Percentiles rank a stretch among this genome's conserved stretches.
These are phyloP conservation scores for Cutaneotrichosporon daszewskae DNA, from an alignment of 1,284 basidiomycete genomes.

Conservation along the genomic window DNA sequence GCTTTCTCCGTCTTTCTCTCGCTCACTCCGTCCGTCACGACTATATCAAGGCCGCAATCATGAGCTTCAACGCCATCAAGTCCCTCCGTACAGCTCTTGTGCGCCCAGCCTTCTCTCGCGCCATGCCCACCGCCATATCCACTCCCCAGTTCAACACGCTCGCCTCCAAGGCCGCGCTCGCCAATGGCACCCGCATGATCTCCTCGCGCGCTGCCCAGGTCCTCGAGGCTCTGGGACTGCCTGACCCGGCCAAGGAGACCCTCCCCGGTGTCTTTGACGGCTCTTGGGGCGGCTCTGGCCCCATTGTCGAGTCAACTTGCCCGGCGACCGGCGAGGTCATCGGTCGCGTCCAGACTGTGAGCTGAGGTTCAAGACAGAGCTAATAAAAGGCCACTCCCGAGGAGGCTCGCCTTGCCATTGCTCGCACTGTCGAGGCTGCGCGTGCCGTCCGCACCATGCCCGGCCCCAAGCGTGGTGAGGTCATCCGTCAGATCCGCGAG, in stretches of 20 bases:
- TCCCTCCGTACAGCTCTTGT: conserved; percentile 1
- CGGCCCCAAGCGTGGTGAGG: conserved; percentile 78
- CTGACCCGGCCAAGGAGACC: conserved; percentile 11
- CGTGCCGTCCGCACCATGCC: conserved; percentile 67
- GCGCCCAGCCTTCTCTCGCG: background rate
- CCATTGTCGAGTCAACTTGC: conserved; percentile 30
- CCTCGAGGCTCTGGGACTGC: conserved; percentile 33
- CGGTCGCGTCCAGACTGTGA: conserved; percentile 30
- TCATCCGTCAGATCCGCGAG: conserved; percentile 79
- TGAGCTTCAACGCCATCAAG: conserved; percentile 2
- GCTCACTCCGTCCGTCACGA: no score
- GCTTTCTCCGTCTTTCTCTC: no score
- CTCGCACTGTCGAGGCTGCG: conserved; percentile 54
- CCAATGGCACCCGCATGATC: conserved; percentile 20
- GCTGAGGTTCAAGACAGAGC: conserved; percentile 2
- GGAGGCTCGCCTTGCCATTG: conserved; percentile 26
- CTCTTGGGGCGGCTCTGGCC: conserved; percentile 36
- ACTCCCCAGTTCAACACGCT: background rate
- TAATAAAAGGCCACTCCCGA: conserved; percentile 28
- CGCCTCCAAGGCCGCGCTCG: conserved; percentile 2
- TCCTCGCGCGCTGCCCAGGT: conserved; percentile 32
- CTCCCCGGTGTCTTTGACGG: conserved; percentile 42
- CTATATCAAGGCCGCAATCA: no score
- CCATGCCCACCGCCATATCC: conserved; percentile 3
- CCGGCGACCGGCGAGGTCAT: conserved; percentile 43